These are phyloP conservation scores for Colletotrichum sp. DNA, from an alignment of 2,329 filamentous ascomycete species.

Conservation along the genomic window DNA sequence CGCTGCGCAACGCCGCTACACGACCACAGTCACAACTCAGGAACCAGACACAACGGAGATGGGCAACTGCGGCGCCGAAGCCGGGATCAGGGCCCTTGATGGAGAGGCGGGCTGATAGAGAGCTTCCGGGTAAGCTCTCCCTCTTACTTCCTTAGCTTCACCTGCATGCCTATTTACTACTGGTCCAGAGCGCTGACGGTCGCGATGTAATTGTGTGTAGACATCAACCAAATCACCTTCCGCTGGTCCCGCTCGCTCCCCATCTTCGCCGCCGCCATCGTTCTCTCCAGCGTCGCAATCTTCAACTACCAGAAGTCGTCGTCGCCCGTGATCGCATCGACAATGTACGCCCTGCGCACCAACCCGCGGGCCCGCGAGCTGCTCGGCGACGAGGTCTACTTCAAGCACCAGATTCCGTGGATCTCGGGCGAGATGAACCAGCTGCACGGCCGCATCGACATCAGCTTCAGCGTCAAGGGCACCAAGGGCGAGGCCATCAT, in stretches of 20 bases:
- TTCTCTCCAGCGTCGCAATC: conserved; percentile 78
- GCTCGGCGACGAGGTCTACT: conserved; percentile 88
- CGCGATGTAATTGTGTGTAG: conserved; percentile 26
- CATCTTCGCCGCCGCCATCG: conserved; percentile 77
- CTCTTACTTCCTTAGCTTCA: background rate
- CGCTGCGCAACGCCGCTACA: background rate
- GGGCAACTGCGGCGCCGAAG: conserved; percentile 60
- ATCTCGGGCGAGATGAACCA: conserved; percentile 91
- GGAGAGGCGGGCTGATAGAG: conserved; percentile 68
- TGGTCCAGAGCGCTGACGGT: background rate
- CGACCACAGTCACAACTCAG: conserved; percentile 1
- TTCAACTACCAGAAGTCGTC: conserved; percentile 99
- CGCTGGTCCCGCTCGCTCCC: conserved; percentile 78
- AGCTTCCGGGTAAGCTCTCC: conserved; percentile 62
- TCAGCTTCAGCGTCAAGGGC: conserved; percentile 86
- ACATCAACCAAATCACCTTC: conserved; percentile 50
- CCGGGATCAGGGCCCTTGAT: conserved; percentile 68
- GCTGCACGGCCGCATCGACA: conserved; percentile 88
- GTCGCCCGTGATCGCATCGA: conserved; percentile 84
- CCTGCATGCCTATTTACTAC: background rate
- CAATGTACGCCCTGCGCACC: conserved; percentile 89
- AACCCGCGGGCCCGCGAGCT: conserved; percentile 74
- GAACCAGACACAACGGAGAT: conserved; percentile 44
- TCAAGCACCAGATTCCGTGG: conserved; percentile 80
- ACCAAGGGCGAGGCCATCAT: conserved; percentile 74